Base-by-base conservation (phyloP, 495 filamentous ascomycete species). In the Tuber microsphaerosporum region DNA sequence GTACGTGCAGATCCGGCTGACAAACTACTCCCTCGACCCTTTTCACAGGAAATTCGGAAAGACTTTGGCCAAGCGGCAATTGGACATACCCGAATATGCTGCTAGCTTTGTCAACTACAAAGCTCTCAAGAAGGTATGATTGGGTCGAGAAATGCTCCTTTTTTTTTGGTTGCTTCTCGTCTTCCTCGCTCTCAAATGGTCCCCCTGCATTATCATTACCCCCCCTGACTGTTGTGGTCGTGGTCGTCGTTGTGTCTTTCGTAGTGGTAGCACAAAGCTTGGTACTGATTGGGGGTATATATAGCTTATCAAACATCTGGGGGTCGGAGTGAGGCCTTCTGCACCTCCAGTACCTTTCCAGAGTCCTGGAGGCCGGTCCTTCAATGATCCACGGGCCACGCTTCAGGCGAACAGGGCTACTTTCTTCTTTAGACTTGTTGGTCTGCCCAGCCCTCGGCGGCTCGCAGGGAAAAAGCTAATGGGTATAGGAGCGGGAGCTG, bases 51-150 rank as follows among this genome's bases (percentile, higher is more conserved):
- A 99, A 89, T 99, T 98, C 87, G 95, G 95, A 84, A 99, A 99
- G 88, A 92, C 97, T 81, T 95, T 98, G 78, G 96, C 97, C 86
- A 97, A 95, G 88, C 91, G 94, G 84, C 94, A 98, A 87, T 93
- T 99, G 81, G 95, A 99, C 85, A 92, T 99, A 46, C 95, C 95
- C 48, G 95, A 99, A 88, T 99, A 99, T 91, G 95, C 94, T 70
- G 93, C 94, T 71, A 97, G 93, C 85, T 98, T 99, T 84, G 94
- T 98, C 72, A 97, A 99, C 85, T 99, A 99, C 86, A 99, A 99
- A 86, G 94, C 93, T 74, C 87, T 99, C 77, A 99, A 99, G 85
- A 97, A 98, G 92, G 95, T 97, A 80, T 69, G 83, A 70, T 44
- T 70, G 73, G 1, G 10, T 56, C 39, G 34, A 75, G 31, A 46